phyloP scores from a whole-genome alignment of 2,329 filamentous ascomycete genomes.

The Capronia epimyces region DNA sequence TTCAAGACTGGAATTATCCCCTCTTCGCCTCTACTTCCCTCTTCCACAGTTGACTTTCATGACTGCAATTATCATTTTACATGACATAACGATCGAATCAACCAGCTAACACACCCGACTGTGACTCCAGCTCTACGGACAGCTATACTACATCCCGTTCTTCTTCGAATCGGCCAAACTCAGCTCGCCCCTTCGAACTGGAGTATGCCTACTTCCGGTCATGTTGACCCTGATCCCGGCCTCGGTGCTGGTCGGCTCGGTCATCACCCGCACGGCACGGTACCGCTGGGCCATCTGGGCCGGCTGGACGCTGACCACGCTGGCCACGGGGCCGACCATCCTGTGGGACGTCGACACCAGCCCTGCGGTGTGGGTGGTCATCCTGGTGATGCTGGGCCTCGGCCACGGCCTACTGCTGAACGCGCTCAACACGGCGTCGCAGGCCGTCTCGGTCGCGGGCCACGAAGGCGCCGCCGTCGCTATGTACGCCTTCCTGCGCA shows the following conservation, averaged over 20 bases:
- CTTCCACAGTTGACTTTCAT: too few species aligned
- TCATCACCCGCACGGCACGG: slow-evolving; percentile 34
- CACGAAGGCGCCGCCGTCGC: slow-evolving; percentile 34
- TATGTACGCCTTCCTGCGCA: slow-evolving; percentile 38
- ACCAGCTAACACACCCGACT: neutral
- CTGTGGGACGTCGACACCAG: slow-evolving; percentile 34
- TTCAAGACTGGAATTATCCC: too few species aligned
- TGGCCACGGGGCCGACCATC: slow-evolving; percentile 38
- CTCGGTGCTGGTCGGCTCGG: slow-evolving; percentile 31
- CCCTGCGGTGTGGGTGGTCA: slow-evolving; percentile 35
- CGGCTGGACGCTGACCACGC: slow-evolving; percentile 39
- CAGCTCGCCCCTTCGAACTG: slow-evolving; percentile 34
- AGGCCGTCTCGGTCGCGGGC: slow-evolving; percentile 35
- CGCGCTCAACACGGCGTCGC: slow-evolving; percentile 38
- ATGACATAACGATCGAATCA: too few species aligned
- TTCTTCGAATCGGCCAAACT: slow-evolving; percentile 38
- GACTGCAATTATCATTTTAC: too few species aligned
- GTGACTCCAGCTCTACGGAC: slow-evolving; percentile 36
- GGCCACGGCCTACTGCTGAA: slow-evolving; percentile 42
- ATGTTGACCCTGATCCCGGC: slow-evolving; percentile 31
- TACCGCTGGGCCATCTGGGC: slow-evolving; percentile 41
- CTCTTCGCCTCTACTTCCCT: too few species aligned
- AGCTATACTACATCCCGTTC: slow-evolving; percentile 41
- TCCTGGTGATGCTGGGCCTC: slow-evolving; percentile 38
- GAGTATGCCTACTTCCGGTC: slow-evolving; percentile 38